These are phyloP conservation scores for Cryptococcus depauperatus DNA, from an alignment of 1,284 basidiomycete genomes.

Conservation along the genomic window DNA sequence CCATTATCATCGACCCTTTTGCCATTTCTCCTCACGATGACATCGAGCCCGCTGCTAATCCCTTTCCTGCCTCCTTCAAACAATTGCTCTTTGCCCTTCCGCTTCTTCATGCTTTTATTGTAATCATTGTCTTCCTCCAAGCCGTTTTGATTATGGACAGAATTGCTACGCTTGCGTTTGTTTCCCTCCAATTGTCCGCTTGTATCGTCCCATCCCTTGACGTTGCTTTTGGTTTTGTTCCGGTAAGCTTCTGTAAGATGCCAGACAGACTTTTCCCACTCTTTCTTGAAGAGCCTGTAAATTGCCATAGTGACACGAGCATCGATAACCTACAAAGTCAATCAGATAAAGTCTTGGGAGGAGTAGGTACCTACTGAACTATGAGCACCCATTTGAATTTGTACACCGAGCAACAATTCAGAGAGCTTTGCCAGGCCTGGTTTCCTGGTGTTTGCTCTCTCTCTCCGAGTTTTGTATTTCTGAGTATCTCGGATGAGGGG, in stretches of 20 bases:
- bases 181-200: constrained; percentile 6
- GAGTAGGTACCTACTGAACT: constrained; percentile 56
- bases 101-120: constrained; percentile 18
- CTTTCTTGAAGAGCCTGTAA: constrained; percentile 74
- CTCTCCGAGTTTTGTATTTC: constrained; percentile 48
- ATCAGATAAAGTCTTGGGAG: not conserved
- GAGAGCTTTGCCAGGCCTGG: constrained; percentile 74
- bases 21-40: constrained; percentile 48
- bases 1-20: constrained; percentile 21
- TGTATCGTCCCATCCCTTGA: too few species aligned
- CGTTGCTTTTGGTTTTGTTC: constrained; percentile 26
- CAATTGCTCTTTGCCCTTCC: constrained; percentile 28
- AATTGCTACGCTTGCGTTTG: constrained; percentile 18
- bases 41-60: constrained; percentile 64
- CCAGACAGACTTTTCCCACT: constrained; percentile 61
- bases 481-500: constrained; percentile 78
- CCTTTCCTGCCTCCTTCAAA: constrained; percentile 58
- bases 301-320: constrained; percentile 94
- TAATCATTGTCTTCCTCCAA: constrained; percentile 18
- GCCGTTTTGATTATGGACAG: constrained; percentile 26
- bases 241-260: constrained; percentile 36
- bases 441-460: constrained; percentile 53
- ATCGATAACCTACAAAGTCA: constrained; percentile 63
- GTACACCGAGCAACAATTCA: constrained; percentile 68
- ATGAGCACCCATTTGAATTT: constrained; percentile 83